phyloP scores from a whole-genome alignment of 2,329 filamentous ascomycete genomes.

The Ophiostoma tasmaniense region DNA sequence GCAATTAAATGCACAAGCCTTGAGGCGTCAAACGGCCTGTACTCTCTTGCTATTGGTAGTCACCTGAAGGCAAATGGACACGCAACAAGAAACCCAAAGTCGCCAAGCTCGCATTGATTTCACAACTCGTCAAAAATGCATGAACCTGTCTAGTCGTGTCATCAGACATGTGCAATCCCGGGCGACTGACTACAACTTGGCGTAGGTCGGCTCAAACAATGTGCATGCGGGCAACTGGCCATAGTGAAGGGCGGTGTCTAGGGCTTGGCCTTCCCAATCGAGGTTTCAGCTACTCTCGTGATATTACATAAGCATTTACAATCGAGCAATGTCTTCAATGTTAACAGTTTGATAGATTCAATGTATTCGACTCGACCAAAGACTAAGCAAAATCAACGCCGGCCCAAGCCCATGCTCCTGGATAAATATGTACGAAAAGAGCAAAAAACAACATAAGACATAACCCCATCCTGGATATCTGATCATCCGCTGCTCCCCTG shows the following conservation, averaged over 20 bases:
- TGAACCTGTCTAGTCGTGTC: no score
- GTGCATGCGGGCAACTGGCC: not conserved
- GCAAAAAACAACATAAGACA: constrained; percentile 3
- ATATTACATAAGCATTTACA: not conserved
- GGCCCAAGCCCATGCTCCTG: constrained; percentile 15
- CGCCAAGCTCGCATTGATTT: no score
- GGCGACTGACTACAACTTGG: no score
- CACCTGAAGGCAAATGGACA: no score
- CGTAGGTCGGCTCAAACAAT: no score
- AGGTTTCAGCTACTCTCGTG: not conserved
- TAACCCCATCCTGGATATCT: not conserved
- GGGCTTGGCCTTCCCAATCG: not conserved
- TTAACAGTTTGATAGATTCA: not conserved
- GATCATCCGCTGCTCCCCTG: not conserved
- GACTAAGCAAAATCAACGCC: constrained; percentile 18
- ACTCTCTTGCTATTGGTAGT: no score
- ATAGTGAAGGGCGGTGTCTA: not conserved
- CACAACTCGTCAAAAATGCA: no score
- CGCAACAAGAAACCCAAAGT: no score
- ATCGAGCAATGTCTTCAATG: not conserved
- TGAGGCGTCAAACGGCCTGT: no score
- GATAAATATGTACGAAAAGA: constrained; percentile 7
- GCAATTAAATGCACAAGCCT: no score
- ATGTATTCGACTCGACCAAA: constrained; percentile 16
- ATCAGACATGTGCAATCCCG: no score